Conservation (phyloP, 2,329 filamentous ascomycete genomes). For the Fusarium verticillioides region DNA sequence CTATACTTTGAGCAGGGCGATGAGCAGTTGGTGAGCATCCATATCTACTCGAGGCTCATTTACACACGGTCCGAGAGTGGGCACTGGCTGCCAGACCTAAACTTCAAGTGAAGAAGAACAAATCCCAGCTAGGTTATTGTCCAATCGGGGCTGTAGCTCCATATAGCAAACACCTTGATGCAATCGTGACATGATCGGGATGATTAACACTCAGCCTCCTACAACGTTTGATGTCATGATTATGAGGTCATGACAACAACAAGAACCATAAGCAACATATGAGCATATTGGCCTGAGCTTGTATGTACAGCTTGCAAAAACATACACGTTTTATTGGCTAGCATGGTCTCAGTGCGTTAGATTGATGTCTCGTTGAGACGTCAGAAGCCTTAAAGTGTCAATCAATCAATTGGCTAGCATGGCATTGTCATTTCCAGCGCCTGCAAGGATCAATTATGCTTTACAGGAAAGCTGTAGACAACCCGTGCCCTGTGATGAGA, state of each 20-base stretch:
- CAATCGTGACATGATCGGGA: background rate
- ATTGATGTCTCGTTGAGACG: no score
- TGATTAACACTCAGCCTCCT: background rate
- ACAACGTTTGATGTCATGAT: background rate
- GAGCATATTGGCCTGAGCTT: background rate
- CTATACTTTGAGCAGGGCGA: background rate
- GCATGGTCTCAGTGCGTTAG: background rate
- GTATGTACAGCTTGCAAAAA: background rate
- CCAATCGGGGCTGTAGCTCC: background rate
- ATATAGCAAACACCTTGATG: background rate
- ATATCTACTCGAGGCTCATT: fast-evolving
- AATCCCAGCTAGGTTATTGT: background rate
- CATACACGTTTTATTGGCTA: background rate
- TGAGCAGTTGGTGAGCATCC: background rate
- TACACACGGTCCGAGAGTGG: background rate
- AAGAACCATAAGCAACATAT: no score
- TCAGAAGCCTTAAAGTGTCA: no score
- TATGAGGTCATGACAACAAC: background rate
- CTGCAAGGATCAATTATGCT: no score
- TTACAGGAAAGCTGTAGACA: no score
- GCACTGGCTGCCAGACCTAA: no score
- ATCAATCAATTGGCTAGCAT: background rate
- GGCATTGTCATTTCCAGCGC: background rate
- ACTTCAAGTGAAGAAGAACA: background rate
- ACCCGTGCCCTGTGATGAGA: no score